Base-by-base conservation (phyloP, 306 rosid species). In the Cucumis hystrix region DNA sequence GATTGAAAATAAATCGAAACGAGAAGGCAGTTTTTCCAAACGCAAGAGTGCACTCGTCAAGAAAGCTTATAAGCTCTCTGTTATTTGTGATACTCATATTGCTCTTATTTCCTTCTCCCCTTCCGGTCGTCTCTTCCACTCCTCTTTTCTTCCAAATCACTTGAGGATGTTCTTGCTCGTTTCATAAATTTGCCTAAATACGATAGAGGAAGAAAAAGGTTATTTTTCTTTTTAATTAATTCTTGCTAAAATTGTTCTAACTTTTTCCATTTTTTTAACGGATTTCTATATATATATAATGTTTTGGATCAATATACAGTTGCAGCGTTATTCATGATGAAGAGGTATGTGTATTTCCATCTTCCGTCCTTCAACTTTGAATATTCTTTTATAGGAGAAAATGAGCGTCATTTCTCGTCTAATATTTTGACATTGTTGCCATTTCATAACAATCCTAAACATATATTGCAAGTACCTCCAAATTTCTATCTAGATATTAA, bases 151-250 rank as follows among this genome's bases (percentile, higher is more conserved):
- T 77, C 49, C 88, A 93, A 97, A 87, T 28, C 30, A 2, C 89
- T 93, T 35, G 98, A 93, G 70, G 98, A 93, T 68, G 98, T 93
- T 39, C 84, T 93, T 25, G 87, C 89, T 61, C 98, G 96, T 47
- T 93, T 80, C 80, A 87, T 93, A 62, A 89, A 91, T 83, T 90
- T 93, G 72, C 88, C 97, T 0, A 92, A 93, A 37, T 89, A n/a
- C n/a, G n/a, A n/a, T n/a, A n/a, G n/a, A n/a, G n/a, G n/a, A n/a
- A 87, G 97, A 91, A 91, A 87, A 74, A 81, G 84, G 98, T 91
- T n/a, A 37, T 39, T 60, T 5, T 58, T 72, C 13, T 8, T 72
- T 21, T n/a, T n/a, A n/a, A n/a, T 4, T 21, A 51, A 43, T 68
- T 14, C 28, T 52, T 5, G 7, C 1, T 1, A 12, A n/a, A 13